Evolutionary conservation across 2,329 filamentous ascomycete genomes (phyloP), one percentile per base, ranked within the genome.

Genomic region (Ophioceras dolichostomum): DNA sequence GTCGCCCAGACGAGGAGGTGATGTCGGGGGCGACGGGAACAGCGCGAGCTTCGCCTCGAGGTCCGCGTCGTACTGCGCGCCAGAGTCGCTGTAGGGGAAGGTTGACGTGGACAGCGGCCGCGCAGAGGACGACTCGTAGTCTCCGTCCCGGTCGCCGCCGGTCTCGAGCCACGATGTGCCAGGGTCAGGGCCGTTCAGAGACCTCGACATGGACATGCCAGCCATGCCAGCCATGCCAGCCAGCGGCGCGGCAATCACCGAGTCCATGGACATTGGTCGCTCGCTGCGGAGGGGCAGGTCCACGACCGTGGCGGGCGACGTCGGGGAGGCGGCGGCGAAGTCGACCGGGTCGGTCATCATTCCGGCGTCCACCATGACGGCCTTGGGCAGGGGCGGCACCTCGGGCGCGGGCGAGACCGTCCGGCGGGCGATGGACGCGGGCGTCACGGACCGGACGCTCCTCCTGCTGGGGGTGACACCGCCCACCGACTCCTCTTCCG

Each of bases 401-500:
- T 65, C 54, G 1, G 67, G 64, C 16, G 62, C 56, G 12, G 69
- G 64, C n/a, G 68, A 66, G 14, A 54, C 46, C 1, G 53, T 54
- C 18, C 57, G 56, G 30, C 62, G 53, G 33, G 50, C 53, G 17
- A 59, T 53, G 10, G 70, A 73, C 19, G 56, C 64, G 17, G 70
- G 68, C 5, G 68, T 72, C 31, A 58, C 47, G 14, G 61, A 67
- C 31, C 65, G 64, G 17, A 59, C 49, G 41, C 64, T 65, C 31
- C 60, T 55, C 27, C 65, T 64, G 44, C 67, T 71, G 19, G 75
- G 75, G 21, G 73, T 78, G 14, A 64, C 65, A n/a, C n/a, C n/a
- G 13, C 64, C 65, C 41, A 59, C 65, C 38, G 82, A 79, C 43
- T 81, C 79, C 41, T 85, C 83, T 43, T 85, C 83, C 47, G 82